Evolutionary conservation across 208 protist genomes (phyloP).

Genomic region (Strigomonas galati): DNA sequence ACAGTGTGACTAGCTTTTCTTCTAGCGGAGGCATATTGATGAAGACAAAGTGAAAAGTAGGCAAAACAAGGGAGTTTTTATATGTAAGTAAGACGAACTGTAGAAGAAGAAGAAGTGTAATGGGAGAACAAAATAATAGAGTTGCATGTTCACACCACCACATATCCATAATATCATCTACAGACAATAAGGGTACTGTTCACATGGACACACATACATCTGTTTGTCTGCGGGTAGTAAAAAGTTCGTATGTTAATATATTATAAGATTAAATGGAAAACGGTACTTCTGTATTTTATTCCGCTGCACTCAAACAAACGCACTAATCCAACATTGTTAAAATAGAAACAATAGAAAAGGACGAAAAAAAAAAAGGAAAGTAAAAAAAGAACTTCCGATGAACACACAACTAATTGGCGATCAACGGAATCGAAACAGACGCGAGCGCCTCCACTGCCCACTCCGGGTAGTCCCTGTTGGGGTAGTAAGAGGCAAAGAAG

Average conservation of each 20-base stretch:
- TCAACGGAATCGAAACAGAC: conserved; percentile 75
- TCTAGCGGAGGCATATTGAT: neutral
- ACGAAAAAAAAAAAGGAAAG: neutral
- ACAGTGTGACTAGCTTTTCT: conserved; percentile 25
- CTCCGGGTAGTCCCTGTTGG: conserved; percentile 77
- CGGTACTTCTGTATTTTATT: neutral
- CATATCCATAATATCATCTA: neutral
- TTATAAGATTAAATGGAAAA: neutral
- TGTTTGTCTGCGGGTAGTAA: no score
- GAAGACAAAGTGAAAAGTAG: neutral
- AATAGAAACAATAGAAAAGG: neutral
- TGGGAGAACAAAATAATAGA: neutral
- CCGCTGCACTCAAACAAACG: no score
- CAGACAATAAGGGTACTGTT: no score
- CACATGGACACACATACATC: no score
- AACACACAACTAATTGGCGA: conserved; percentile 15
- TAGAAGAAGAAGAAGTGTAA: neutral
- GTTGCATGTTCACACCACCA: neutral
- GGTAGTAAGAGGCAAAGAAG: conserved; percentile 87
- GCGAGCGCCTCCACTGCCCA: conserved; percentile 87
- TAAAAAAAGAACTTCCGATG: neutral
- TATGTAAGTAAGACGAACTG: neutral
- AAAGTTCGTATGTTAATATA: neutral
- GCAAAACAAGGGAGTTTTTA: neutral
- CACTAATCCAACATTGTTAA: neutral